phyloP scores from a whole-genome alignment of 148 eudicot species.

The Vaccinium darrowii region DNA sequence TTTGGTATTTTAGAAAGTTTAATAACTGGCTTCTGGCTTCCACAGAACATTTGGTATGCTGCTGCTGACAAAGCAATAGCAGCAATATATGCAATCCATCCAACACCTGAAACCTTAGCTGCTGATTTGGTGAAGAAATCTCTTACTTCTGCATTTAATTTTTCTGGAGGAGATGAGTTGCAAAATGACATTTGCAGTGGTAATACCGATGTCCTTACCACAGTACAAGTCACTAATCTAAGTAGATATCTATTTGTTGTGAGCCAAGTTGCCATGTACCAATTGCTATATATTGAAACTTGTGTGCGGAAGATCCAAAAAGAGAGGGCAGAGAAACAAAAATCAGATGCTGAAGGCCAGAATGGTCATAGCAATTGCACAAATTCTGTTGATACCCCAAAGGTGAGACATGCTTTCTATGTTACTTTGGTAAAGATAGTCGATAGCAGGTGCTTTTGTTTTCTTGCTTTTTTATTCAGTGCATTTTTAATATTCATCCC shows the following conservation, averaged over 20 bases:
- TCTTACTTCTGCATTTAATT: slow-evolving; percentile 49
- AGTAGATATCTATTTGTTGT: slow-evolving; percentile 70
- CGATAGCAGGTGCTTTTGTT: not conserved
- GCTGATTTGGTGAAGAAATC: slow-evolving; percentile 66
- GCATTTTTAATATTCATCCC: not conserved
- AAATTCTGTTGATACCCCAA: slow-evolving; percentile 35
- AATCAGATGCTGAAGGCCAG: slow-evolving; percentile 45
- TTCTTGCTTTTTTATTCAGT: not conserved
- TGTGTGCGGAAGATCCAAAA: slow-evolving; percentile 79
- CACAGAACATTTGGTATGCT: slow-evolving; percentile 83
- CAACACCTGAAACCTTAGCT: slow-evolving; percentile 79
- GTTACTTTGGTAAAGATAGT: not conserved
- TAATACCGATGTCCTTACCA: slow-evolving; percentile 37
- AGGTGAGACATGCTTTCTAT: slow-evolving; percentile 41
- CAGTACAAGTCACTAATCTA: slow-evolving; percentile 72
- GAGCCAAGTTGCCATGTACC: slow-evolving; percentile 95
- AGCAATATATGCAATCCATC: slow-evolving; percentile 81
- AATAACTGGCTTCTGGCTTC: slow-evolving; percentile 69
- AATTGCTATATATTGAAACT: slow-evolving; percentile 82
- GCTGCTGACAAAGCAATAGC: slow-evolving; percentile 90
- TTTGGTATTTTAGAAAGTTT: slow-evolving; percentile 70
- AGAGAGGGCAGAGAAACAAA: slow-evolving; percentile 73
- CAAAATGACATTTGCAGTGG: slow-evolving; percentile 41
- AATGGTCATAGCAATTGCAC: slow-evolving; percentile 27
- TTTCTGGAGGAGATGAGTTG: slow-evolving; percentile 40